Base-by-base conservation (phyloP, 2,329 filamentous ascomycete genomes). In the Sarocladium strictum region DNA sequence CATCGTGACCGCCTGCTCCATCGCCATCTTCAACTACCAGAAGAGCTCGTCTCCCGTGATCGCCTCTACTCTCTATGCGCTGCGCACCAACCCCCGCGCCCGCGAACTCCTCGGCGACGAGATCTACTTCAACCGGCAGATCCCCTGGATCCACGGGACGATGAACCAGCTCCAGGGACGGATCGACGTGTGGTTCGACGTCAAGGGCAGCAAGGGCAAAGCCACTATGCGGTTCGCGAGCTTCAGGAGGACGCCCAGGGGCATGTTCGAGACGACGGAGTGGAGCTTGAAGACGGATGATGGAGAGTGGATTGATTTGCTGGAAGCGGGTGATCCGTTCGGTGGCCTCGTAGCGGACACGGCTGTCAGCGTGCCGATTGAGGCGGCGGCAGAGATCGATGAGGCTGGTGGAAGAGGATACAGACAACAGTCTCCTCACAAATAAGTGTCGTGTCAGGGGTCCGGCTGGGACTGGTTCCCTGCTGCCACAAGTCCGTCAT, bases 1-100 rank as follows among this genome's bases (percentile, higher is more conserved):
- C 59, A 76, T 90, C 59, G 83, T 96, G 62, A 80, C 82, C 50
- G 77, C 79, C 54, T 87, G 86, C 61, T 85, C 86, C 60, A 75
- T 95, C 57, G 90, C 87, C 62, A 97, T 99, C 71, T 97, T 99
- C 87, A 99, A 99, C 80, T 97, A 99, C 81, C 93, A 99, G 71
- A 97, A 97, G 71, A 84, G 86, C 55, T 90, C 89, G n/a, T 90
- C 85, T 24, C 89, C 88, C 54, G 82, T 93, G 27, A 89, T 97
- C n/a, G 84, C 84, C 54, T 90, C 88, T 54, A 94, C 91, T 3
- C 81, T 99, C 26, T 99, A 97, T 77, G 89, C 93, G 1, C 81
- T 99, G 59, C 89, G 94, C 59, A 95, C 89, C 2, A 90, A 87
- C 55, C 74, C 81, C 2, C 73, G 77, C 56, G 94, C 91, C 45